Evolutionary conservation across 768 basidiomycete species (phyloP), one percentile per base, ranked within the genome.

Genomic region (Lactarius hengduanensis): DNA sequence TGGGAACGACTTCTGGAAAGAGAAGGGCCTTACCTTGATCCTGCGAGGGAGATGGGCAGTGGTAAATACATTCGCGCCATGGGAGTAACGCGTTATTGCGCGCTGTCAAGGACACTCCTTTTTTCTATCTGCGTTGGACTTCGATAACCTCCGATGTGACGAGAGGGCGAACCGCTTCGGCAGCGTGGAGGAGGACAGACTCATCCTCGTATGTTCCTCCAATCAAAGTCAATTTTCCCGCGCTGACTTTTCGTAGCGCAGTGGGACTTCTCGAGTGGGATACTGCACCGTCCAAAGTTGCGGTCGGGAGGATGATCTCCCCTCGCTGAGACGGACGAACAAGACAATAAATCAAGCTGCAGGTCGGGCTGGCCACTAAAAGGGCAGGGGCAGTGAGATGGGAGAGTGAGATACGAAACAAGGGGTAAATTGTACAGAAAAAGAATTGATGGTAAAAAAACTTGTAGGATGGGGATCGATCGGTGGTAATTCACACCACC

Each of bases 41-140:
- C 62, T 5, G 56, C 61, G 55, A 73, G 73, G 63, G 77, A 72
- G 26, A 70, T 80, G 7, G 79, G 82, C 3, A 76, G 76, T 38
- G 11, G 78, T 97, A 62, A 96, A 96, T 4, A 91, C 98, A 66
- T 93, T 93, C 75, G 94, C 96, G 0, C 94, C 95, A 0, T 91
- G 89, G 84, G 97, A 98, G 75, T 90, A 94, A 74, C 86, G 95
- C 2, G 87, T 98, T 8, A 86, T 98, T 11, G 97, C 96, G 5
- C 84, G 96, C 63, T 98, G 97, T 78, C 95, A 97, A 76, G 97
- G 97, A 0, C 97, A 99, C 73, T 92, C 92, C 0, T 96, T 93
- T 2, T 98, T 97, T 73, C 92, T 99, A 8, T 90, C 93, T 0
- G 82, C 86, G 15, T 84, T 98, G 20, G 89, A 90, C 2, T 98